phyloP scores from a whole-genome alignment of 1,284 basidiomycete genomes.

The Tilletia setariae region DNA sequence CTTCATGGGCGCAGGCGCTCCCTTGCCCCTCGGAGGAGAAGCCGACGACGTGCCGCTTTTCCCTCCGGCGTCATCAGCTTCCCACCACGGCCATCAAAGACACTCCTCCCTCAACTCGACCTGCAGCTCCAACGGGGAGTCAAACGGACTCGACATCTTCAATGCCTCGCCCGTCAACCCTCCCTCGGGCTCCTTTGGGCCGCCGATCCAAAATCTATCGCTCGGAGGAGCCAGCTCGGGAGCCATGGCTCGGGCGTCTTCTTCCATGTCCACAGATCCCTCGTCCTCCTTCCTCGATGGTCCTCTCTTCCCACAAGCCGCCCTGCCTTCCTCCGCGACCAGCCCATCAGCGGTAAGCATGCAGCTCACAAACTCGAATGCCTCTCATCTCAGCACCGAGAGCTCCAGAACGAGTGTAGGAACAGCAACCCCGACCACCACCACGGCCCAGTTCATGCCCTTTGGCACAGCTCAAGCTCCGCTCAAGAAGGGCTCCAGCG shows the following conservation, averaged over 20 bases:
- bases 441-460: background rate
- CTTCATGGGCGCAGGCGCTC: constrained; percentile 8
- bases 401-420: background rate
- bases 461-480: background rate
- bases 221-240: constrained; percentile 4
- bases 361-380: background rate
- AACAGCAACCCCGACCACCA: background rate
- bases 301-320: background rate
- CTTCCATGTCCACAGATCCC: background rate
- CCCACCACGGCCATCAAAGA: background rate
- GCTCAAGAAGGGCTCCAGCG: background rate
- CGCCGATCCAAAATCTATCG: constrained; percentile 2
- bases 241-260: background rate
- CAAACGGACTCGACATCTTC: background rate
- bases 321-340: background rate
- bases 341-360: constrained; percentile 7
- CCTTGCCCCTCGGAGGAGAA: background rate
- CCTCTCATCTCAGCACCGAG: background rate
- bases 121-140: background rate
- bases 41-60: constrained; percentile 4
- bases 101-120: background rate
- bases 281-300: background rate
- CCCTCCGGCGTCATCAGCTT: background rate
- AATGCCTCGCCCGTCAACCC: constrained; percentile 12
- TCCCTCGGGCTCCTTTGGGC: constrained; percentile 8